Evolutionary conservation across 2,329 filamentous ascomycete species (phyloP).

Genomic region (Clarireedia sp.): DNA sequence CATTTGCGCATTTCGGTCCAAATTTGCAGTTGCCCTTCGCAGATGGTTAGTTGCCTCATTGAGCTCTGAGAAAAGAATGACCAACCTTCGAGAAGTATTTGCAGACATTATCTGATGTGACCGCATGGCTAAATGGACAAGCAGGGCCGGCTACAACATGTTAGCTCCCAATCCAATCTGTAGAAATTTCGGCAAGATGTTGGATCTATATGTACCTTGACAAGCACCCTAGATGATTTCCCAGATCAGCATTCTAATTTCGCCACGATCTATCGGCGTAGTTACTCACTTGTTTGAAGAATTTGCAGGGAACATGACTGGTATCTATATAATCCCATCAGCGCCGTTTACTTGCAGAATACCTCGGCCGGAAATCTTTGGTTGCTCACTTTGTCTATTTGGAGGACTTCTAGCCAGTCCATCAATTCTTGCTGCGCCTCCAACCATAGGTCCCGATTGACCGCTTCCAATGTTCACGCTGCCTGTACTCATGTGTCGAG

Average conservation of each 20-base stretch:
- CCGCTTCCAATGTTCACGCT: slow-evolving; percentile 10
- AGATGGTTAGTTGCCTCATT: slow-evolving; percentile 20
- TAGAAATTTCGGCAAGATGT: neutral
- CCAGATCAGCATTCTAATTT: neutral
- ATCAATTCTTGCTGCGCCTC: neutral
- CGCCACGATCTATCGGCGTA: neutral
- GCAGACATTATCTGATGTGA: slow-evolving; percentile 80
- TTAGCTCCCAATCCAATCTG: neutral
- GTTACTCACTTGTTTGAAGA: slow-evolving; percentile 8
- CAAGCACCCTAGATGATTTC: slow-evolving; percentile 6
- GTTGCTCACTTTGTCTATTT: slow-evolving; percentile 9
- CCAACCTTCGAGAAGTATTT: slow-evolving; percentile 97
- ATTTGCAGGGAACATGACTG: slow-evolving; percentile 11
- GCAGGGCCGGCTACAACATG: slow-evolving; percentile 62
- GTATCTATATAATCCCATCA: slow-evolving; percentile 8
- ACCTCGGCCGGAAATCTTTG: neutral
- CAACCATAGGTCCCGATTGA: neutral
- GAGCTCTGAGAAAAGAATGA: slow-evolving; percentile 6
- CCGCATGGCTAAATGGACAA: slow-evolving; percentile 92
- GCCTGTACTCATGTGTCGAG: slow-evolving; percentile 10
- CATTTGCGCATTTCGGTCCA: slow-evolving; percentile 92
- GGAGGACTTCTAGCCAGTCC: slow-evolving; percentile 10
- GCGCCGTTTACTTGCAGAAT: neutral
- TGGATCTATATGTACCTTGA: slow-evolving; percentile 4
- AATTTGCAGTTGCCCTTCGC: slow-evolving; percentile 95